Base-by-base conservation (phyloP, 2,329 filamentous ascomycete genomes). In the Fusarium fujikuroi region DNA sequence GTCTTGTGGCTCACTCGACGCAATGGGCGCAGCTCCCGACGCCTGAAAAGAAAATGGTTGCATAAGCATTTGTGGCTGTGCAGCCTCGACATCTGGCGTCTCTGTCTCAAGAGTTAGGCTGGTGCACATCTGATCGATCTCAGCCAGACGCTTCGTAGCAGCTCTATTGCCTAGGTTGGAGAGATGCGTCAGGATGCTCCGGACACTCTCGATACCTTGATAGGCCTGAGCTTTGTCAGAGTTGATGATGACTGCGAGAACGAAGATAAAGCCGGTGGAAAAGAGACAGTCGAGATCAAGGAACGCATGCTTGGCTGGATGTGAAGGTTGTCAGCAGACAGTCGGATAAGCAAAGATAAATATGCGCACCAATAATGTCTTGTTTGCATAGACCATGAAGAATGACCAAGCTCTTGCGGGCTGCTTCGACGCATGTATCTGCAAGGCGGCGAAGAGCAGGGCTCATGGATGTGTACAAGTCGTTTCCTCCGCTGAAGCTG, bases 101-200 rank as follows among this genome's bases (percentile, higher is more conserved):
- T 58, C 54, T 16, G 54, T 58, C 40, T 58, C 10, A 28, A 58
- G 42, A 30, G 42, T 28, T 9, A 52, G 34, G 43, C 54, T 21
- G 32, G 47, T 25, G 44, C 70, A 72, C 70, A 72, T 72, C 42
- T 72, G 67, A 39, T 72, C 70, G n/a, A 72, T 64, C 37, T 72
- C 70, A 15, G 44, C 50, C 4, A 72, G 21, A 19, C 67, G 52
- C 23, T 68, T 70, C 7, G 67, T 60, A n/a, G 69, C 70, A 18
- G 70, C 70, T 40, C 54, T 52, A 49, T 72, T 72, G 8, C 70
- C 70, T 16, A 72, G 44, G 8, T 60, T 63, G 15, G 63, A 58
- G 23, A 72, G 67, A 16, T 72, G 63, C 37, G 60, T 64, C 4
- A 72, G 67, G 14, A 68, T 50, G 19, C 54, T 58, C 39, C 70